Evolutionary conservation across 495 filamentous ascomycete species (phyloP).

Genomic region (Aspergillus nanangensis): DNA sequence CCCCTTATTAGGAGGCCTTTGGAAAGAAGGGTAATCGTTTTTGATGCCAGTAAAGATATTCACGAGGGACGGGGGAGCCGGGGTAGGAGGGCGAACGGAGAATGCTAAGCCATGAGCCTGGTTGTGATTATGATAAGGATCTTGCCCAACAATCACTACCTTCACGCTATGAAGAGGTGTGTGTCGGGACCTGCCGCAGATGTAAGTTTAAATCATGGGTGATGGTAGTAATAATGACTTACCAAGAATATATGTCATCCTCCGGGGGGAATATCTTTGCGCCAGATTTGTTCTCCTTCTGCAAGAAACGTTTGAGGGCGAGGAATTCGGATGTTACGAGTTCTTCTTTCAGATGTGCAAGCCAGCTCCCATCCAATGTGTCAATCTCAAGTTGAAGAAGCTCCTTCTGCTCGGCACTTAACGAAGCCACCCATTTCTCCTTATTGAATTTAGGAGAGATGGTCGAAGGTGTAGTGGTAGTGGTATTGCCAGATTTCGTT

Average conservation of each 20-base stretch:
- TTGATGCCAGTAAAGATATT: slow-evolving; percentile 89
- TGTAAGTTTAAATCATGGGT: neutral
- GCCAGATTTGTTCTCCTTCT: slow-evolving; percentile 65
- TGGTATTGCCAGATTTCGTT: slow-evolving; percentile 32
- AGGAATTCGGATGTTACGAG: slow-evolving; percentile 73
- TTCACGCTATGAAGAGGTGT: slow-evolving; percentile 85
- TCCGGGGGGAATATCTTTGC: slow-evolving; percentile 80
- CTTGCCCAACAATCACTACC: slow-evolving; percentile 87
- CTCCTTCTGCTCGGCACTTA: slow-evolving; percentile 76
- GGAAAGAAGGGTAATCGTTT: slow-evolving; percentile 82
- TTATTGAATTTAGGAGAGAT: slow-evolving; percentile 70
- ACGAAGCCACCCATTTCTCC: slow-evolving; percentile 71
- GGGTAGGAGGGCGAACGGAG: slow-evolving; percentile 84
- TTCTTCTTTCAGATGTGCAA: slow-evolving; percentile 81
- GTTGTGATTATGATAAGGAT: slow-evolving; percentile 93
- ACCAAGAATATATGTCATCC: slow-evolving; percentile 95
- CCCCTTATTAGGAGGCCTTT: slow-evolving; percentile 64
- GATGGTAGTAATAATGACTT: slow-evolving; percentile 6
- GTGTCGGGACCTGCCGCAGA: slow-evolving; percentile 66
- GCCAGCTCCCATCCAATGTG: slow-evolving; percentile 86
- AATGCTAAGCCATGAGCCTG: slow-evolving; percentile 96
- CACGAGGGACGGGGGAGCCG: slow-evolving; percentile 76
- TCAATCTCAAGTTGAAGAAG: slow-evolving; percentile 86
- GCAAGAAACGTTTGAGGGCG: slow-evolving; percentile 80
- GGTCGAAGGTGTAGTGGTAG: slow-evolving; percentile 14